These are phyloP conservation scores for Suillus occidentalis DNA, from an alignment of 768 basidiomycete genomes.

Conservation along the genomic window DNA sequence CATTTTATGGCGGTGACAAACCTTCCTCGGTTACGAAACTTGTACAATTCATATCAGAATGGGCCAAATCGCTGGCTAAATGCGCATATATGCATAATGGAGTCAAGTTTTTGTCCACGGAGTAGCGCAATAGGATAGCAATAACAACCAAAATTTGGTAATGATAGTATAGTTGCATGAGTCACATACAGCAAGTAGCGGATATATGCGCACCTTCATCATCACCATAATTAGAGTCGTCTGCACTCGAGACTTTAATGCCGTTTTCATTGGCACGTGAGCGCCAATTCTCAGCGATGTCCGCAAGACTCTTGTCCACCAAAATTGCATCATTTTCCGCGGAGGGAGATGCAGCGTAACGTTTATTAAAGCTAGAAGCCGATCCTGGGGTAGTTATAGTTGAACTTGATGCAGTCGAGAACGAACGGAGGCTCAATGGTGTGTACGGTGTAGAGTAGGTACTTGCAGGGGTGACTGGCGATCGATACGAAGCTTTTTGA, in stretches of 20 bases:
- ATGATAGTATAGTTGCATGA: constrained; percentile 15
- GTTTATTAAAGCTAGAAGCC: constrained; percentile 41
- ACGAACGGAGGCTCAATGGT: constrained; percentile 66
- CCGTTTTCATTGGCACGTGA: constrained; percentile 70
- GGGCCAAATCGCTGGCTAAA: constrained; percentile 52
- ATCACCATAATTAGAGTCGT: constrained; percentile 39
- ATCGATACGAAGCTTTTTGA: constrained; percentile 46
- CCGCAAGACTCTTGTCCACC: constrained; percentile 52
- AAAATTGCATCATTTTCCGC: constrained; percentile 39
- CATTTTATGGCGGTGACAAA: constrained; percentile 26
- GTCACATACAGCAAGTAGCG: constrained; percentile 11
- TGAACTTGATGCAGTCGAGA: constrained; percentile 49
- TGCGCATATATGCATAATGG: constrained; percentile 38
- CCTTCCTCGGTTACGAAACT: constrained; percentile 52
- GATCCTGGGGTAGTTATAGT: constrained; percentile 59
- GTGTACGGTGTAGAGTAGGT: constrained; percentile 59
- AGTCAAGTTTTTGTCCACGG: not conserved
- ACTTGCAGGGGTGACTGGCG: constrained; percentile 61
- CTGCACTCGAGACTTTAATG: constrained; percentile 56
- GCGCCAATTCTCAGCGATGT: constrained; percentile 71
- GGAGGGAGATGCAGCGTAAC: constrained; percentile 42
- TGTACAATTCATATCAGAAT: constrained; percentile 50
- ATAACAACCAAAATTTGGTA: constrained; percentile 12
- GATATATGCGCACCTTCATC: constrained; percentile 48
- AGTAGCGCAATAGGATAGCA: constrained; percentile 1